A percentile compares a stretch with the other conserved stretches of the same genome.
phyloP scores from a whole-genome alignment of 441 rosid species.

The Melastoma candidum region DNA sequence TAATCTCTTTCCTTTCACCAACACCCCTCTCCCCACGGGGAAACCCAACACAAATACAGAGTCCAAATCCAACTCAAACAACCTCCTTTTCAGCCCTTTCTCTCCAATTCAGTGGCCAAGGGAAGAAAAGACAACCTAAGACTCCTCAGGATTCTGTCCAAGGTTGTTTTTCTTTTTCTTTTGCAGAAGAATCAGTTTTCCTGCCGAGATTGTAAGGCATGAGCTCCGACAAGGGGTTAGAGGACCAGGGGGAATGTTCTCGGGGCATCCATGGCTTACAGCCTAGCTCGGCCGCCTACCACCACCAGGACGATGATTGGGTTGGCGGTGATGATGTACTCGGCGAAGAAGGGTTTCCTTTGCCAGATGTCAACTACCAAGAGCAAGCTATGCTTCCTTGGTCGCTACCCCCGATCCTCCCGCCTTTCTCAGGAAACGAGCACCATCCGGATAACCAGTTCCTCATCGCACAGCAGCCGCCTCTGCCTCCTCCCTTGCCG shows the following conservation, averaged over 20 bases:
- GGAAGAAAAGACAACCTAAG: no score
- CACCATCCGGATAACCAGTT: constrained; percentile 37
- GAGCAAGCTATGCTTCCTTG: constrained; percentile 50
- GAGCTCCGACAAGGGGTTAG: constrained; percentile 40
- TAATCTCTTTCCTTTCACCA: no score
- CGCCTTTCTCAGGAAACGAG: constrained; percentile 31
- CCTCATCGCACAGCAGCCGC: constrained; percentile 43
- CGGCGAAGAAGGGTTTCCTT: constrained; percentile 34
- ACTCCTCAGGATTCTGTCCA: no score
- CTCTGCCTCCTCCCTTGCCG: constrained; percentile 11
- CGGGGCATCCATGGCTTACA: constrained; percentile 49
- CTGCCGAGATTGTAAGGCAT: constrained; percentile 13
- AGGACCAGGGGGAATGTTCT: constrained; percentile 58
- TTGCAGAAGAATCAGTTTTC: constrained; percentile 2
- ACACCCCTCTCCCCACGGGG: neutral
- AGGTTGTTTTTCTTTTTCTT: constrained; percentile 7
- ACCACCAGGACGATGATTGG: constrained; percentile 34
- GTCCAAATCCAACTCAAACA: no score
- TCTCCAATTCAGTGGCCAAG: no score
- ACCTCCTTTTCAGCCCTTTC: no score
- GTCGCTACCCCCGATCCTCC: constrained; percentile 40
- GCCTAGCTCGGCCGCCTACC: constrained; percentile 25
- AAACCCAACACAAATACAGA: no score
- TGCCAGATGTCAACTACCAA: constrained; percentile 31
- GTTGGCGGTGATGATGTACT: constrained; percentile 34